Percentiles rank a stretch among this genome's conserved stretches.
phyloP scores from a whole-genome alignment of 257 asterid genomes.

The Gardenia jasminoides region DNA sequence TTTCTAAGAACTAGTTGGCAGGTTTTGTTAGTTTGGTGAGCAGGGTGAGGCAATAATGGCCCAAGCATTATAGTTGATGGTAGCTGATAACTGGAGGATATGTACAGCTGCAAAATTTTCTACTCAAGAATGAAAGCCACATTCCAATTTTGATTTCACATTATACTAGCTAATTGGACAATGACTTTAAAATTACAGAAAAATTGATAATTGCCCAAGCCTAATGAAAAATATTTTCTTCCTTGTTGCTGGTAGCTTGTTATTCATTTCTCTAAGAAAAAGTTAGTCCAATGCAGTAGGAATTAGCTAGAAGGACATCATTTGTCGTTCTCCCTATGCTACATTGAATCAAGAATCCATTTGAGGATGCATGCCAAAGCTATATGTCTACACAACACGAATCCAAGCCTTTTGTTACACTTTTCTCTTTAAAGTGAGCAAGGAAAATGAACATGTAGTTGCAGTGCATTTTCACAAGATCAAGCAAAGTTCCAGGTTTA shows the following conservation, averaged over 20 bases:
- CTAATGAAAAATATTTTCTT: too few relatives aligned
- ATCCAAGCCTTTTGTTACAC: background rate
- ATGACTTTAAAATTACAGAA: background rate
- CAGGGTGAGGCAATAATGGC: background rate
- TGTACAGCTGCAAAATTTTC: slow-evolving; percentile 2
- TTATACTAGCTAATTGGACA: background rate
- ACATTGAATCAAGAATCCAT: too few relatives aligned
- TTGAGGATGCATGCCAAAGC: too few relatives aligned
- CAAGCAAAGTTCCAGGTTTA: background rate
- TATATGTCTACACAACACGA: too few relatives aligned
- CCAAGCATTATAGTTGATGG: background rate
- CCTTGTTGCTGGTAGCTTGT: too few relatives aligned
- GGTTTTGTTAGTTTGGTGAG: background rate
- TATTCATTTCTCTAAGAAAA: too few relatives aligned
- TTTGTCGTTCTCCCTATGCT: too few relatives aligned
- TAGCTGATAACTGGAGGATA: background rate
- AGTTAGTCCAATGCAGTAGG: too few relatives aligned
- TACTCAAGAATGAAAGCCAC: background rate
- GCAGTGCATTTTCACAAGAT: background rate
- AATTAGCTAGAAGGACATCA: too few relatives aligned
- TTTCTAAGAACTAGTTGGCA: background rate
- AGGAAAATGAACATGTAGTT: background rate
- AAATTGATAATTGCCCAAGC: background rate
- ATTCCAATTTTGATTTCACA: background rate
- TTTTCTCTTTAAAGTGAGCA: background rate